These are phyloP conservation scores for Hypoxylon fragiforme DNA, from an alignment of 495 filamentous ascomycete genomes.

Conservation along the genomic window DNA sequence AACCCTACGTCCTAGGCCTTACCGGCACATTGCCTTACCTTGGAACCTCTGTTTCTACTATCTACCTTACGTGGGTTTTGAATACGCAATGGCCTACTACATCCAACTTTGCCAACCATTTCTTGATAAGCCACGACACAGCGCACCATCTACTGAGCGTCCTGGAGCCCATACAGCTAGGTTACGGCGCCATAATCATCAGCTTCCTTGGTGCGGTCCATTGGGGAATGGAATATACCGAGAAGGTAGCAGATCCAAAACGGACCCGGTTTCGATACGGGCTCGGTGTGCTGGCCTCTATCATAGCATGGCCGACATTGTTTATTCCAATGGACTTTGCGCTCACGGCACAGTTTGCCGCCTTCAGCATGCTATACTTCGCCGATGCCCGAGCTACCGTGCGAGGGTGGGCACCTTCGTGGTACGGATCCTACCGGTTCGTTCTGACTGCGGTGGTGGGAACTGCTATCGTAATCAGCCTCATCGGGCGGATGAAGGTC, in stretches of 20 bases:
- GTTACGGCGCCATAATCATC: constrained; percentile 91
- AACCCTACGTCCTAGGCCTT: constrained; percentile 80
- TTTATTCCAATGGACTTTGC: constrained; percentile 86
- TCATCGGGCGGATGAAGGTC: constrained; percentile 87
- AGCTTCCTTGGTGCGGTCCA: constrained; percentile 96
- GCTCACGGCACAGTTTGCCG: constrained; percentile 84
- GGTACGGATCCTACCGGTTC: constrained; percentile 95
- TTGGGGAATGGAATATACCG: constrained; percentile 79
- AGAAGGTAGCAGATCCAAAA: constrained; percentile 37
- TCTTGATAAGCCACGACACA: constrained; percentile 67
- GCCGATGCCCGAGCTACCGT: constrained; percentile 75
- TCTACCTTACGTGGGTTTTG: constrained; percentile 82
- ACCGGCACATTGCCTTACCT: constrained; percentile 91
- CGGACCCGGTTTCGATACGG: constrained; percentile 67
- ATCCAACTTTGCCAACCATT: constrained; percentile 54
- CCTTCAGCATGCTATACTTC: constrained; percentile 89
- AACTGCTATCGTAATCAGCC: constrained; percentile 77
- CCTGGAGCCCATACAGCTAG: constrained; percentile 89
- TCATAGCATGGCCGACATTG: constrained; percentile 91
- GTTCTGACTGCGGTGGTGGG: constrained; percentile 94
- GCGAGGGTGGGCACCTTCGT: constrained; percentile 81
- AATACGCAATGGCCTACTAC: constrained; percentile 65
- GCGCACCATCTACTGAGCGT: constrained; percentile 75
- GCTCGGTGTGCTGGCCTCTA: constrained; percentile 79
- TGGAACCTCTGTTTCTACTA: constrained; percentile 82